These are phyloP conservation scores for Serpula lacrymans DNA, from an alignment of 768 basidiomycete genomes.

Conservation along the genomic window DNA sequence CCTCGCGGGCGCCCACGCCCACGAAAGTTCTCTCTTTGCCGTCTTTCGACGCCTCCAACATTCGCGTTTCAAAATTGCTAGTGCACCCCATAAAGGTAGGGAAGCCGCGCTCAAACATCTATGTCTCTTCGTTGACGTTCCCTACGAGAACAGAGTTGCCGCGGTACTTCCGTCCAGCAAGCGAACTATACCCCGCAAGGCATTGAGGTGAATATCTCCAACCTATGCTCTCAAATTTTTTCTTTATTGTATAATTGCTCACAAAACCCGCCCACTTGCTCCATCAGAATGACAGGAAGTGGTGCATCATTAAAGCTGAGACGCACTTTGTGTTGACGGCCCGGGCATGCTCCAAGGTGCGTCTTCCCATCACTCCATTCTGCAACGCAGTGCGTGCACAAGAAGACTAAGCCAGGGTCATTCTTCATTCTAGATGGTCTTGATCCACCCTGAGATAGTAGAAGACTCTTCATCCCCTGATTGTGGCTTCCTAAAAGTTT, in stretches of 20 bases:
- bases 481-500: conserved; percentile 48
- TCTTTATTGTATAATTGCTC: conserved; percentile 3
- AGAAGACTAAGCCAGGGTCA: neutral
- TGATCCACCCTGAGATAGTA: conserved; percentile 57
- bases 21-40: too few relatives aligned
- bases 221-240: neutral
- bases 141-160: conserved; percentile 54
- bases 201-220: conserved; percentile 48
- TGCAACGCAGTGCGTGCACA: neutral
- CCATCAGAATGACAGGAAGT: conserved; percentile 67
- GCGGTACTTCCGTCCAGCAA: conserved; percentile 56
- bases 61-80: conserved; percentile 53
- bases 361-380: neutral
- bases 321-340: conserved; percentile 62
- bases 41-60: conserved; percentile 31
- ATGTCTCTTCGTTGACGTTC: neutral
- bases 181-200: conserved; percentile 59
- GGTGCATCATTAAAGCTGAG: conserved; percentile 62
- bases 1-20: too few relatives aligned
- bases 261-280: too few relatives aligned
- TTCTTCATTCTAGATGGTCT: conserved; percentile 52
- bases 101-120: neutral
- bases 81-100: conserved; percentile 68
- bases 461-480: conserved; percentile 41
- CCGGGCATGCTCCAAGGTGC: conserved; percentile 57